Evolutionary conservation across 2,329 filamentous ascomycete species (phyloP).

Genomic region (Fusarium keratoplasticum): DNA sequence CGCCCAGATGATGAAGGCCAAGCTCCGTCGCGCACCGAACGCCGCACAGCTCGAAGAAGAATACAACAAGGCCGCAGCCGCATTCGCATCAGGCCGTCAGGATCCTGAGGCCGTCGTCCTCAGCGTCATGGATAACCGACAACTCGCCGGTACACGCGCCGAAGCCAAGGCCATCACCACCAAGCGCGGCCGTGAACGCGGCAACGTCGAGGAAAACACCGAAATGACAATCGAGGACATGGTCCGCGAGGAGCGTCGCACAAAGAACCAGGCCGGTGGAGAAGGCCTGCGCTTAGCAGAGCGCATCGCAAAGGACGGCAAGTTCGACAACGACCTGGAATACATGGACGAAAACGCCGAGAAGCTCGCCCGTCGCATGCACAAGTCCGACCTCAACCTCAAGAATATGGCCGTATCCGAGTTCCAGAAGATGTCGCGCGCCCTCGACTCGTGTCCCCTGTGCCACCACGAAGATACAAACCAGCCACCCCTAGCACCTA

Average conservation of each 20-base stretch:
- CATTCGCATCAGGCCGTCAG: constrained; percentile 66
- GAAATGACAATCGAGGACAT: constrained; percentile 98
- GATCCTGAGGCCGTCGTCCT: constrained; percentile 77
- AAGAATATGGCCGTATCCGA: constrained; percentile 89
- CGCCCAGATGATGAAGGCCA: constrained; percentile 96
- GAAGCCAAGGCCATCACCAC: constrained; percentile 85
- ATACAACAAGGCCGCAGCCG: constrained; percentile 81
- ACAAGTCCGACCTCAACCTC: constrained; percentile 88
- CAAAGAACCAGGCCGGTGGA: constrained; percentile 79
- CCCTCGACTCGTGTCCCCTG: constrained; percentile 88
- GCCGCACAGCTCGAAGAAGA: constrained; percentile 82
- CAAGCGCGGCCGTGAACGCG: constrained; percentile 85
- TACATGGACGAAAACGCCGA: constrained; percentile 98
- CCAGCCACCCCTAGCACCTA: constrained; percentile 81
- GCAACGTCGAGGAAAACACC: constrained; percentile 88
- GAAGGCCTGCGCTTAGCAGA: constrained; percentile 88
- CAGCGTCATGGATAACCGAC: constrained; percentile 87
- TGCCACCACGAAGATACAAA: constrained; percentile 90
- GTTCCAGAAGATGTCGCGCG: constrained; percentile 88
- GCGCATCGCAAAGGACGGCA: constrained; percentile 91
- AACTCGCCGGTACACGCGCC: constrained; percentile 78
- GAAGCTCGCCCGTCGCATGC: constrained; percentile 86
- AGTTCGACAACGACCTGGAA: constrained; percentile 92
- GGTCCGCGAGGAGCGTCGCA: constrained; percentile 93
- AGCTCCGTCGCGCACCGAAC: constrained; percentile 81